Evolutionary conservation across 139 green algal genomes (phyloP).

Genomic region (Gonium pectorale): DNA sequence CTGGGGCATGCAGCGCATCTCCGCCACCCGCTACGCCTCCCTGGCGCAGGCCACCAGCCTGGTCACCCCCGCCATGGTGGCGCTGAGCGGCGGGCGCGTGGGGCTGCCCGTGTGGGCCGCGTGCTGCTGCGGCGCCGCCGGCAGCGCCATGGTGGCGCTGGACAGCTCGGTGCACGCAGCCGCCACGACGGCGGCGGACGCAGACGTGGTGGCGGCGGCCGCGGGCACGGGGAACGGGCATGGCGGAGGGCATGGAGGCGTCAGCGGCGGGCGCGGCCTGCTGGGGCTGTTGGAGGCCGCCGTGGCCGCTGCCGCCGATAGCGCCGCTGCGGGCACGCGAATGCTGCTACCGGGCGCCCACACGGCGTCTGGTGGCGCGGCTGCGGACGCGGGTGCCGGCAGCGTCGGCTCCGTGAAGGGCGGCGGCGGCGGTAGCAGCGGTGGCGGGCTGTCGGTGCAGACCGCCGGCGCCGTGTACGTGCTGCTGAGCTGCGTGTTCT

Average conservation of each 20-base stretch:
- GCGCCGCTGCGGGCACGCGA: too few species aligned
- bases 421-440: neutral
- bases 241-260: neutral
- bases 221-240: neutral
- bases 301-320: neutral
- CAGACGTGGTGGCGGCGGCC: neutral
- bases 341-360: too few species aligned
- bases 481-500: constrained; percentile 36
- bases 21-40: constrained; percentile 29
- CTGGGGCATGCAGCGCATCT: constrained; percentile 31
- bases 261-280: neutral
- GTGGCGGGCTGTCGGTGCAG: neutral
- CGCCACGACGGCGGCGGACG: neutral
- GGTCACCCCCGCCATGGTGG: constrained; percentile 36
- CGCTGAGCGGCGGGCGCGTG: constrained; percentile 2
- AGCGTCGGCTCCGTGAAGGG: too few species aligned
- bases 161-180: neutral
- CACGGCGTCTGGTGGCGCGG: too few species aligned
- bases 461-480: constrained; percentile 1
- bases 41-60: constrained; percentile 40
- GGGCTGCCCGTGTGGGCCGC: constrained; percentile 4
- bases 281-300: neutral
- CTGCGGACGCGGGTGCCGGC: neutral
- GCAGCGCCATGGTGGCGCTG: constrained; percentile 29
- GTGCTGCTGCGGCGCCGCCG: constrained; percentile 1